A percentile compares a stretch with the other conserved stretches of the same genome.
Evolutionary conservation across 305 asterid species (phyloP).

Genomic region (Ilex paraguariensis): DNA sequence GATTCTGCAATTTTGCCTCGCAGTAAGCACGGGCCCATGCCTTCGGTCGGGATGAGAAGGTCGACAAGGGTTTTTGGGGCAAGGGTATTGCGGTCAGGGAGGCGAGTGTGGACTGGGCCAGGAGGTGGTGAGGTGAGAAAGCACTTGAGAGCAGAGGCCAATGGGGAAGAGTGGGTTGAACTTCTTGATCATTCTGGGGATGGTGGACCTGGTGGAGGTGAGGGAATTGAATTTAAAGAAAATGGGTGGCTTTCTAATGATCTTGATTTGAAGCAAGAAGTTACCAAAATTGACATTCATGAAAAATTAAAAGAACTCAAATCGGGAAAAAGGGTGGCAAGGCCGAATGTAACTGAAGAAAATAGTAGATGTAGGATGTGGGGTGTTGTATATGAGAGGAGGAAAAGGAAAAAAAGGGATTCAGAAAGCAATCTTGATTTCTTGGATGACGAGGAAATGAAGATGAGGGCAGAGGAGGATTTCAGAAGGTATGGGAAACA

Average conservation of each 20-base stretch:
- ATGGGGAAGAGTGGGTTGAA: conserved; percentile 35
- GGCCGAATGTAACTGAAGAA: conserved; percentile 13
- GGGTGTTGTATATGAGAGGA: conserved; percentile 52
- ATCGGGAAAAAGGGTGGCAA: conserved; percentile 12
- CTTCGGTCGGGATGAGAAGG: conserved; percentile 87
- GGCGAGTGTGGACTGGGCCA: conserved; percentile 45
- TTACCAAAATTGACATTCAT: conserved; percentile 8
- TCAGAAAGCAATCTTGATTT: not conserved
- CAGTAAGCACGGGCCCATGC: conserved; percentile 38
- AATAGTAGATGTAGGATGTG: conserved; percentile 24
- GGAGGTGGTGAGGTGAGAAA: conserved; percentile 31
- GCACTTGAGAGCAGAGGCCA: conserved; percentile 18
- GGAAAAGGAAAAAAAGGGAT: conserved; percentile 50
- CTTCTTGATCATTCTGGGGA: conserved; percentile 38
- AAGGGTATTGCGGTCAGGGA: conserved; percentile 81
- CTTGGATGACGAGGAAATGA: not conserved
- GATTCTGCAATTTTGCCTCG: conserved; percentile 15
- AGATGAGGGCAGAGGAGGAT: conserved; percentile 10
- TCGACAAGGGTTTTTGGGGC: conserved; percentile 80
- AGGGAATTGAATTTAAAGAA: conserved; percentile 23
- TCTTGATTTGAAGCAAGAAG: conserved; percentile 8
- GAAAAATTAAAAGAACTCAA: conserved; percentile 3
- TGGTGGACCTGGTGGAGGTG: conserved; percentile 29
- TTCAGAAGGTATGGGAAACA: conserved; percentile 42
- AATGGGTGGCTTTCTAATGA: conserved; percentile 22